Conservation (phyloP, 345 rosid species). For the Acer negundo region DNA sequence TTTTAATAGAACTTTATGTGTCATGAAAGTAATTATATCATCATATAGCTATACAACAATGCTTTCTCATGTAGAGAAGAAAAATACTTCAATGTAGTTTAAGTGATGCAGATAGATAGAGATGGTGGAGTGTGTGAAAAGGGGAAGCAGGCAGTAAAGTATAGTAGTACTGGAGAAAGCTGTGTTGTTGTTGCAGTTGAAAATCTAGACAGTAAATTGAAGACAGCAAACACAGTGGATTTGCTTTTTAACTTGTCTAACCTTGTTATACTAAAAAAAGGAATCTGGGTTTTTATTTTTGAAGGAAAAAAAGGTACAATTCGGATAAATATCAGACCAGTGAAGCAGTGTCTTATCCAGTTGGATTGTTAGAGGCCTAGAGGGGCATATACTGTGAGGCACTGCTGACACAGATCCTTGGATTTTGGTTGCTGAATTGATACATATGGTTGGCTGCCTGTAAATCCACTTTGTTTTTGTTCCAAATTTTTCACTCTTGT, state of each 20-base stretch:
- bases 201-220: not conserved
- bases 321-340: conserved; percentile 3
- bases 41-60: not conserved
- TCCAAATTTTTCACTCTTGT: not conserved
- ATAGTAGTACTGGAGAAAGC: not conserved
- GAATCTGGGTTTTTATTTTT: not conserved
- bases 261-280: conserved; percentile 10
- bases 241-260: not conserved
- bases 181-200: not conserved
- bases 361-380: not conserved
- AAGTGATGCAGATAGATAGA: not conserved
- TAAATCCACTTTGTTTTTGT: not conserved
- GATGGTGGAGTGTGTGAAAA: not conserved
- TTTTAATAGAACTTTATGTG: not conserved
- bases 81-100: no score
- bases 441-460: not conserved
- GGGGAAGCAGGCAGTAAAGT: not conserved
- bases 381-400: not conserved
- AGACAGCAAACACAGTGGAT: not conserved
- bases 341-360: not conserved
- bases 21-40: not conserved
- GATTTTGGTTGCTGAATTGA: conserved; percentile 9
- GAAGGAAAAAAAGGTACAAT: conserved; percentile 10
- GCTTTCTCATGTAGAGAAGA: not conserved
- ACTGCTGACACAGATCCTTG: conserved; percentile 5